These are phyloP conservation scores for Cryphonectria parasitica DNA, from an alignment of 2,329 filamentous ascomycete species.

Conservation along the genomic window DNA sequence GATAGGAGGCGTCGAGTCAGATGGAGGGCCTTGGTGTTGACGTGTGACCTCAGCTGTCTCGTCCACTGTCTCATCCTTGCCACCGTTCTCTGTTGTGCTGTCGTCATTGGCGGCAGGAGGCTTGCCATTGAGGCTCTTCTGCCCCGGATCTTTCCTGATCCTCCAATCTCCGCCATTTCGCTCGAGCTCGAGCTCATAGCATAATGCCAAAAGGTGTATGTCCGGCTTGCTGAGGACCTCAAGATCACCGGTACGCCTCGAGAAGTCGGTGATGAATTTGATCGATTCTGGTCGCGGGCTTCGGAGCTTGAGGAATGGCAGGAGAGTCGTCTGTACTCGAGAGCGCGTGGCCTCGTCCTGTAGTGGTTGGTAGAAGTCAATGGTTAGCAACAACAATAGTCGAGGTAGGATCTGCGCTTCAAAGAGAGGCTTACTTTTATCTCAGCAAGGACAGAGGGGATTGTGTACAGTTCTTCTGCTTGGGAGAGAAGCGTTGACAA, in stretches of 20 bases:
- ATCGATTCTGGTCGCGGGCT: conserved; percentile 77
- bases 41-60: not conserved
- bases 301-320: conserved; percentile 82
- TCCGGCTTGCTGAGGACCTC: conserved; percentile 87
- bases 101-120: conserved; percentile 49
- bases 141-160: conserved; percentile 75
- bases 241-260: conserved; percentile 85
- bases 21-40: conserved; percentile 24
- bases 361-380: conserved; percentile 50
- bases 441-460: conserved; percentile 84
- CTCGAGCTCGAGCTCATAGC: conserved; percentile 94
- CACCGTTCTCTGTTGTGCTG: conserved; percentile 7
- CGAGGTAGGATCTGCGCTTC: not conserved
- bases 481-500: conserved; percentile 80
- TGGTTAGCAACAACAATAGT: not conserved
- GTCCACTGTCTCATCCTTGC: not conserved
- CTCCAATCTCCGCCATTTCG: conserved; percentile 88
- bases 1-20: not conserved
- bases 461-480: conserved; percentile 78
- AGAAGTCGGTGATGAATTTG: conserved; percentile 81
- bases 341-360: conserved; percentile 79
- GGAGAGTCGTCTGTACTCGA: conserved; percentile 80
- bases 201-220: conserved; percentile 84
- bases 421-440: conserved; percentile 63
- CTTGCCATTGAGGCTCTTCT: conserved; percentile 76